Conservation (phyloP, 352 stramenopile genomes). For the Pythium biforme region DNA sequence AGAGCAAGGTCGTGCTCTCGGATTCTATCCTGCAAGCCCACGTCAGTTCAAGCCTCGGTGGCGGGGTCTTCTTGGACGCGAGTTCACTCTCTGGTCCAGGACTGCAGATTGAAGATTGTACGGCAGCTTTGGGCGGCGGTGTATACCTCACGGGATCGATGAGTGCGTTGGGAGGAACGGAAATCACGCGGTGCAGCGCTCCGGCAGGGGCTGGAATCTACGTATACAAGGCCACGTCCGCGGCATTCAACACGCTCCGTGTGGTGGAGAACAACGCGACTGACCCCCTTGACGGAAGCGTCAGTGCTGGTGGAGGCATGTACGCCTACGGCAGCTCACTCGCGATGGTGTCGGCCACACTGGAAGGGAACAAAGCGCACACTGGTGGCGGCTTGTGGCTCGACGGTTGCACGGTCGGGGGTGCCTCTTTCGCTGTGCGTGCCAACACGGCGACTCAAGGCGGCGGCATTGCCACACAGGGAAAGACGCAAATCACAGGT, state of each 20-base stretch:
- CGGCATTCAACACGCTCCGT: not conserved
- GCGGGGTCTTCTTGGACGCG: slow-evolving; percentile 18
- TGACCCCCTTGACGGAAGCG: not conserved
- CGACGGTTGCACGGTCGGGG: not conserved
- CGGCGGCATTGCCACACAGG: slow-evolving; percentile 4
- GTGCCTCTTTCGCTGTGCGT: not conserved
- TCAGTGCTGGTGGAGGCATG: slow-evolving; percentile 8
- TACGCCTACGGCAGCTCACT: slow-evolving; percentile 6
- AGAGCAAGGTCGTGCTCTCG: slow-evolving; percentile 5
- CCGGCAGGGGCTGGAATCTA: not conserved
- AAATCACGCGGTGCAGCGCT: slow-evolving; percentile 4
- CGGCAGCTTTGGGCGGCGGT: slow-evolving; percentile 2
- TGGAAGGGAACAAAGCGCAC: slow-evolving; percentile 10
- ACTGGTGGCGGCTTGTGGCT: slow-evolving; percentile 17
- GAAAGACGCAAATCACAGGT: slow-evolving; percentile 1
- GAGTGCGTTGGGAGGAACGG: not conserved
- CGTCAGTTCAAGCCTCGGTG: not conserved
- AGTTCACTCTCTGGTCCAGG: slow-evolving; percentile 11
- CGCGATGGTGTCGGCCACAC: not conserved
- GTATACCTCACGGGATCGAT: slow-evolving; percentile 10
- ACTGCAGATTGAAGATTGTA: not conserved
- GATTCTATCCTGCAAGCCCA: slow-evolving; percentile 10
- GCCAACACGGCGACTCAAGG: slow-evolving; percentile 11
- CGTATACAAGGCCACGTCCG: slow-evolving; percentile 5
- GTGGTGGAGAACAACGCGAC: not conserved